Conservation (phyloP, 2,329 filamentous ascomycete genomes). For the Nannizzia gypsea region DNA sequence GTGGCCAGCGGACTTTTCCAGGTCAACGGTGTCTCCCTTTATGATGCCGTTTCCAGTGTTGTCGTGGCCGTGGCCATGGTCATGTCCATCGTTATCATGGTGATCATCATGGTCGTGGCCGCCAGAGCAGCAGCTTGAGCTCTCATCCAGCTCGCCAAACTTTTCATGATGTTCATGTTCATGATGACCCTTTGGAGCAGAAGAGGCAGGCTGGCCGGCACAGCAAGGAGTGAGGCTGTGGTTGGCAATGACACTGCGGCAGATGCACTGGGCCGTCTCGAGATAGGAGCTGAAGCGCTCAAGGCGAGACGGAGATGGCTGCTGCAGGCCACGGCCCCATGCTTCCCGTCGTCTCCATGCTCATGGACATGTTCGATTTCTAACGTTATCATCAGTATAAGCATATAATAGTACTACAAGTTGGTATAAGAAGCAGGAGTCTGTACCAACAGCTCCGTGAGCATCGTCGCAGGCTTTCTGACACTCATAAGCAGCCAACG, state of each 20-base stretch:
- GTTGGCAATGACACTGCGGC: constrained; percentile 16
- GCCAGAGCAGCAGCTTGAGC: constrained; percentile 5
- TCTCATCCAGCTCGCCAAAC: background rate
- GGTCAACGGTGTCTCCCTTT: constrained; percentile 1
- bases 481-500: background rate
- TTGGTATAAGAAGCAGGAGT: background rate
- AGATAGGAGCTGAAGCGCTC: constrained; percentile 20
- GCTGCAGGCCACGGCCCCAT: constrained; percentile 15
- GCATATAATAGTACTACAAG: background rate
- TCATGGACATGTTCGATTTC: constrained; percentile 14
- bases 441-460: background rate
- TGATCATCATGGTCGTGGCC: background rate
- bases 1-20: constrained; percentile 8
- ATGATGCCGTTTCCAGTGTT: background rate
- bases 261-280: constrained; percentile 19
- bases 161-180: constrained; percentile 5
- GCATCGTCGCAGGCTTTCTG: background rate
- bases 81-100: no score
- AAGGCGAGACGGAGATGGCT: constrained; percentile 17
- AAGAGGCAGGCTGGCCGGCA: constrained; percentile 3
- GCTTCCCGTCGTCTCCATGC: constrained; percentile 15
- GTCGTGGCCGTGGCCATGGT: background rate
- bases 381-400: background rate
- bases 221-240: background rate
- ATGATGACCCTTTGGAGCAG: background rate